These are phyloP conservation scores for Citeromyces siamensis DNA, from an alignment of 1,139 yeast genomes.

Conservation along the genomic window DNA sequence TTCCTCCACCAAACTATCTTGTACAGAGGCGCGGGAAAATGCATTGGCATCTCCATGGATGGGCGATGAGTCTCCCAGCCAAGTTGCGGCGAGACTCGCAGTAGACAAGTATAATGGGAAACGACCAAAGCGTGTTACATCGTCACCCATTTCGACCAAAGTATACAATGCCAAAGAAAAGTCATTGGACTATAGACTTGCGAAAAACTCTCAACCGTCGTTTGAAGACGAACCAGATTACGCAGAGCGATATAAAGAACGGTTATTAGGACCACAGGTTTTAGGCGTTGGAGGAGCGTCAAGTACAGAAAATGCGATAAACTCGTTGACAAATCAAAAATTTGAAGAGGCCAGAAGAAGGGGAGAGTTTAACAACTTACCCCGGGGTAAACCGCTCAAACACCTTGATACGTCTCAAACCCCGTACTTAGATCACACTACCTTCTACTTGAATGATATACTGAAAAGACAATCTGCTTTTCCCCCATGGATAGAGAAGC, in stretches of 20 bases:
- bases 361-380: constrained; percentile 55
- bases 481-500: constrained; percentile 87
- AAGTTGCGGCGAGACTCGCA: constrained; percentile 49
- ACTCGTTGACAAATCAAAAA: constrained; percentile 58
- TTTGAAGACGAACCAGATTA: constrained; percentile 36
- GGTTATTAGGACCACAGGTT: constrained; percentile 48
- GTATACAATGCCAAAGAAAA: constrained; percentile 50
- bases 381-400: constrained; percentile 49
- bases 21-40: constrained; percentile 43
- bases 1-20: constrained; percentile 20
- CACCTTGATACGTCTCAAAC: constrained; percentile 23
- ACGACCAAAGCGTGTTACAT: constrained; percentile 13
- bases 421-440: constrained; percentile 42
- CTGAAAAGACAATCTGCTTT: constrained; percentile 63
- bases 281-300: constrained; percentile 30
- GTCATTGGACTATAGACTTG: constrained; percentile 49
- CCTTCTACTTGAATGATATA: constrained; percentile 59
- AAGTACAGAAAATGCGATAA: constrained; percentile 38
- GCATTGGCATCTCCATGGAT: constrained; percentile 56
- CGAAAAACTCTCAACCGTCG: constrained; percentile 18
- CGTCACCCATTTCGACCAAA: constrained; percentile 22
- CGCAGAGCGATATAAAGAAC: constrained; percentile 49
- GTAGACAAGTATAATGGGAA: constrained; percentile 42
- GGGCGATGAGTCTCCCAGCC: constrained; percentile 43
- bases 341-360: constrained; percentile 63